Percentiles rank a stretch among this genome's conserved stretches.
phyloP scores from a whole-genome alignment of 495 filamentous ascomycete species.

The Neurospora sp. region DNA sequence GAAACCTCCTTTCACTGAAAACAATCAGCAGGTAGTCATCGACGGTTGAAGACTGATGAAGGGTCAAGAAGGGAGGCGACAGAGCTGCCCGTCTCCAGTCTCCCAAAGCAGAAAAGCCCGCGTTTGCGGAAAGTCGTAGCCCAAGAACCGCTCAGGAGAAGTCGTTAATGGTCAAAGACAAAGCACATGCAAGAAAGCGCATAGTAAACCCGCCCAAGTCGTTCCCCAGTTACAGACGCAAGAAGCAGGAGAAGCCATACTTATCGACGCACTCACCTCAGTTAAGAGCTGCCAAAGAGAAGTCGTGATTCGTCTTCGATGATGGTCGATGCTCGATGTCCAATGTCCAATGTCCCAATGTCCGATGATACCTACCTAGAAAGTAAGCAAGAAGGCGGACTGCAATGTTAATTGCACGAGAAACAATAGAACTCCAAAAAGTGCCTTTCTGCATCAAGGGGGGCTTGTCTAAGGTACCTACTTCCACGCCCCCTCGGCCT shows the following conservation, averaged over 20 bases:
- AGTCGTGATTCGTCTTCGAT: not conserved
- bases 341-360: not conserved
- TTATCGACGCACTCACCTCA: too few relatives aligned
- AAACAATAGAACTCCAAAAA: not conserved
- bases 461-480: not conserved
- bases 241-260: too few relatives aligned
- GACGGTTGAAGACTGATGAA: not conserved
- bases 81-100: not conserved
- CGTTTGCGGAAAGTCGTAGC: too few relatives aligned
- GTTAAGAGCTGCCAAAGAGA: fast-evolving
- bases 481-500: not conserved
- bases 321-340: not conserved
- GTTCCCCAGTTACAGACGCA: too few relatives aligned
- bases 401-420: fast-evolving
- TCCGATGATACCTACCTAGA: not conserved
- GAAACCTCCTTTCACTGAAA: not conserved
- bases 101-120: too few relatives aligned
- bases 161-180: too few relatives aligned
- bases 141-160: too few relatives aligned
- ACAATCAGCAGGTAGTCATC: not conserved
- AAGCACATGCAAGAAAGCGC: fast-evolving
- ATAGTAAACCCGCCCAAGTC: too few relatives aligned
- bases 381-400: not conserved
- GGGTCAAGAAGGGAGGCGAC: too few relatives aligned
- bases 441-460: not conserved